These are phyloP conservation scores for Plectranthus barbatus DNA, from an alignment of 257 asterid genomes.

Conservation along the genomic window DNA sequence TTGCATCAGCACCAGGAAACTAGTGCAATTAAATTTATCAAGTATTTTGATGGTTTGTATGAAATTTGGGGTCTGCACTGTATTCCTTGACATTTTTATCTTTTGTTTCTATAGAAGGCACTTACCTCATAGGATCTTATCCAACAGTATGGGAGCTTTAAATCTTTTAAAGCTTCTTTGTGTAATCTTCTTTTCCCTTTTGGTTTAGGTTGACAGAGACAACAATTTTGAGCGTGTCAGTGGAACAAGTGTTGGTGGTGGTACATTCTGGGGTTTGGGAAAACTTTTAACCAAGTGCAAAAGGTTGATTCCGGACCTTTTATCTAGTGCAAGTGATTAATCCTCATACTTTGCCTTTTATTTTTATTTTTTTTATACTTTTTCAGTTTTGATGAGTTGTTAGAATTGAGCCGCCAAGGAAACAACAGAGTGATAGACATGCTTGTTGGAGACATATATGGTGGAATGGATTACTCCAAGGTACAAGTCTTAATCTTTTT, in stretches of 20 bases:
- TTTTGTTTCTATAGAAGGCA: background rate
- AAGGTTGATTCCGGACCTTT: slow-evolving; percentile 39
- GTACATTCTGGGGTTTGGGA: slow-evolving; percentile 97
- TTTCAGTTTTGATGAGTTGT: slow-evolving; percentile 82
- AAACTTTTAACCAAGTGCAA: slow-evolving; percentile 86
- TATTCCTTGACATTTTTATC: background rate
- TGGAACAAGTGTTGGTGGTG: slow-evolving; percentile 98
- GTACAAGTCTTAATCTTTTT: slow-evolving; percentile 20
- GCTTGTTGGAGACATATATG: slow-evolving; percentile 97
- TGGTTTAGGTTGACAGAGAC: slow-evolving; percentile 77
- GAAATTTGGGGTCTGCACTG: background rate
- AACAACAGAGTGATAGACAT: slow-evolving; percentile 81
- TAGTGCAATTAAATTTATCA: background rate
- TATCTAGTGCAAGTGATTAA: background rate
- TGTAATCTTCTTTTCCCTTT: background rate
- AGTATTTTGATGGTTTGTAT: background rate
- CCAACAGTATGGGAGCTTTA: background rate
- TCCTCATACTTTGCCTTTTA: slow-evolving; percentile 4
- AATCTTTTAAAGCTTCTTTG: background rate
- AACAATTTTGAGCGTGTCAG: slow-evolving; percentile 74
- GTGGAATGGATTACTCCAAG: slow-evolving; percentile 78
- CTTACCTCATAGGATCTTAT: background rate
- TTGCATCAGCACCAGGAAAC: background rate
- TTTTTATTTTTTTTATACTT: background rate
- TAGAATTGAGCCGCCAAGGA: slow-evolving; percentile 81